Percentiles rank a stretch among this genome's conserved stretches.
phyloP scores from a whole-genome alignment of 306 rosid genomes.

The Rosa chinensis region DNA sequence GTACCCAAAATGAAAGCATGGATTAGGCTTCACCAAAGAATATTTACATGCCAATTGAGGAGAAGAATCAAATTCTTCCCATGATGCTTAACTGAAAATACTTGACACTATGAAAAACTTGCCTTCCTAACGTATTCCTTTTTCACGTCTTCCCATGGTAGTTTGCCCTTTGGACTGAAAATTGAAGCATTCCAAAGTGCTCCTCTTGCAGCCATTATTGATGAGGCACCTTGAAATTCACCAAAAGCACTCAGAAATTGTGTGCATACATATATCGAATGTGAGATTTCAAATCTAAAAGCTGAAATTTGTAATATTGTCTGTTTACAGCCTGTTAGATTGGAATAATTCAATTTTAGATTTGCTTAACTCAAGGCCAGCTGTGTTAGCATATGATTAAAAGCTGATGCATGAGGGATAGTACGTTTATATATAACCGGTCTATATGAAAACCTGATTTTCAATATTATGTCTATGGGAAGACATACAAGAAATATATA shows the following conservation, averaged over 20 bases:
- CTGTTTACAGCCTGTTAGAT: not conserved
- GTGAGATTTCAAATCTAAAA: not conserved
- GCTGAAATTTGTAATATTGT: not conserved
- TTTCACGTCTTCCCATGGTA: constrained; percentile 62
- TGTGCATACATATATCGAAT: not conserved
- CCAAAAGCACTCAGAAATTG: not conserved
- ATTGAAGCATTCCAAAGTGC: constrained; percentile 95
- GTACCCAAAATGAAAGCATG: not conserved
- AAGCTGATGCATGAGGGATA: not conserved
- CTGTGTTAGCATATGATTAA: not conserved
- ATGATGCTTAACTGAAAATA: not conserved
- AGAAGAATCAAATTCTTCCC: not conserved
- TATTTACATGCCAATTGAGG: not conserved
- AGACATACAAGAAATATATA: not conserved
- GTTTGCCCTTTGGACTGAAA: constrained; percentile 60
- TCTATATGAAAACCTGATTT: not conserved
- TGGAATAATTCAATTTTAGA: not conserved
- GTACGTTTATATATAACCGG: not conserved
- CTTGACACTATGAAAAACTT: constrained; percentile 2
- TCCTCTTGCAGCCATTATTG: constrained; percentile 92
- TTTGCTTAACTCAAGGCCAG: not conserved
- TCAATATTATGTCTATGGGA: not conserved
- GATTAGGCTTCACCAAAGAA: not conserved
- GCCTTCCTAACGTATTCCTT: constrained; percentile 79
- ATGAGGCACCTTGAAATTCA: constrained; percentile 59